Evolutionary conservation across 352 stramenopile genomes (phyloP).

Genomic region (Phytophthora pseudosyringae): DNA sequence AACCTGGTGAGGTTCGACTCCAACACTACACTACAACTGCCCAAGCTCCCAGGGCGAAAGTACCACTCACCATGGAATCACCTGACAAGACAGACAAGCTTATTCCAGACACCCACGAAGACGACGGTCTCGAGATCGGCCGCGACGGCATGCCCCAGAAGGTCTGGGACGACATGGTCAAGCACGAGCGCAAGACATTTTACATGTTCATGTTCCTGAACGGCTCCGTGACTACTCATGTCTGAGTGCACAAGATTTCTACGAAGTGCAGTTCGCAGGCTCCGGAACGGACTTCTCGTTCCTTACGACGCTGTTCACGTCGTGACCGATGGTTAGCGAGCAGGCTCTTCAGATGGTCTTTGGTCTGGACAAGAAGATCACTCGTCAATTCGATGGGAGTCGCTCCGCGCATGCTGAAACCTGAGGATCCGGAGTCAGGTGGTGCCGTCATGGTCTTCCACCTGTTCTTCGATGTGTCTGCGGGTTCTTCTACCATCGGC

Average conservation of each 20-base stretch:
- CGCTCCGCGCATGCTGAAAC: conserved; percentile 50
- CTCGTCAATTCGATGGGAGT: conserved; percentile 48
- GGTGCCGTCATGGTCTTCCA: conserved; percentile 45
- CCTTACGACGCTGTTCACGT: conserved; percentile 61
- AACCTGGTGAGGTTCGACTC: neutral
- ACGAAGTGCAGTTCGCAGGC: conserved; percentile 51
- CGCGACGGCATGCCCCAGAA: conserved; percentile 56
- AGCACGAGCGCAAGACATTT: conserved; percentile 59
- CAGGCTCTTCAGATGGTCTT: conserved; percentile 59
- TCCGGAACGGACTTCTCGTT: conserved; percentile 63
- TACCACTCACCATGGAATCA: conserved; percentile 24
- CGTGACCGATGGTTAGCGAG: conserved; percentile 63
- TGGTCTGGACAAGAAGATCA: conserved; percentile 59
- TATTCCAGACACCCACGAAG: conserved; percentile 24
- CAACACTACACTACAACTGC: neutral
- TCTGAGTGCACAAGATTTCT: conserved; percentile 71
- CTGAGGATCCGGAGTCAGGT: conserved; percentile 57
- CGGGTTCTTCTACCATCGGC: conserved; percentile 39
- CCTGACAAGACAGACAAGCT: conserved; percentile 51
- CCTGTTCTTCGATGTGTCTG: neutral
- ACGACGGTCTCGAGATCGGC: conserved; percentile 22
- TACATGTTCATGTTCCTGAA: conserved; percentile 74
- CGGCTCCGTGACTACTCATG: conserved; percentile 73
- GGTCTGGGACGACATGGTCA: conserved; percentile 61
- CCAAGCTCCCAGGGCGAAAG: neutral